Evolutionary conservation across 2,329 filamentous ascomycete species (phyloP).

Genomic region (Talaromyces sp.): DNA sequence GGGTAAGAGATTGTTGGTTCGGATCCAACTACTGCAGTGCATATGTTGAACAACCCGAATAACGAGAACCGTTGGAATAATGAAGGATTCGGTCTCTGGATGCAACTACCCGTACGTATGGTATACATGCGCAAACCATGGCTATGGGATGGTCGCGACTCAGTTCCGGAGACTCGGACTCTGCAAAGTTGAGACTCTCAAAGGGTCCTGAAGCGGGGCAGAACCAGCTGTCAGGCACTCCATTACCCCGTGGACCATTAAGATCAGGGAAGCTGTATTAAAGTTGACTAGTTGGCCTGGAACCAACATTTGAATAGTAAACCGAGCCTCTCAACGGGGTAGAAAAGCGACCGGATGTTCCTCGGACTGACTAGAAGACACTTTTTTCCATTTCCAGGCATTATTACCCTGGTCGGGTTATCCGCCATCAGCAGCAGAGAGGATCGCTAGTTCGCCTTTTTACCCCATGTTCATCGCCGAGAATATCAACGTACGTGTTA

Average conservation of each 20-base stretch:
- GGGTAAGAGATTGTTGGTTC: neutral
- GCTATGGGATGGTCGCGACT: neutral
- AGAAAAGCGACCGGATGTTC: neutral
- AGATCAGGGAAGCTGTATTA: neutral
- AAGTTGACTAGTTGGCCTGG: neutral
- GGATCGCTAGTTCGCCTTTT: neutral
- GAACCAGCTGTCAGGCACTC: neutral
- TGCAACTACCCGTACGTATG: no score
- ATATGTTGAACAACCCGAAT: neutral
- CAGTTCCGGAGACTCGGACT: neutral
- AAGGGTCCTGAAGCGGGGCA: neutral
- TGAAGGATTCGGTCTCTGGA: no score
- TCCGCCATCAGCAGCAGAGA: neutral
- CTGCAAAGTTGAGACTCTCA: neutral
- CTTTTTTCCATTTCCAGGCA: neutral
- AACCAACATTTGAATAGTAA: no score
- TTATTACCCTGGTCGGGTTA: neutral
- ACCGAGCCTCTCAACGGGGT: no score
- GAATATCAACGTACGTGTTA: neutral
- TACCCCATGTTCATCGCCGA: neutral
- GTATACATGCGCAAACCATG: neutral
- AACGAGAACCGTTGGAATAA: no score
- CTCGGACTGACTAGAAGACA: neutral
- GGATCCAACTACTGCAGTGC: neutral
- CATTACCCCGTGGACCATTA: neutral